Evolutionary conservation across 352 stramenopile species (phyloP), one percentile per base, ranked within the genome.

Genomic region (Globisporangium camurandrum): DNA sequence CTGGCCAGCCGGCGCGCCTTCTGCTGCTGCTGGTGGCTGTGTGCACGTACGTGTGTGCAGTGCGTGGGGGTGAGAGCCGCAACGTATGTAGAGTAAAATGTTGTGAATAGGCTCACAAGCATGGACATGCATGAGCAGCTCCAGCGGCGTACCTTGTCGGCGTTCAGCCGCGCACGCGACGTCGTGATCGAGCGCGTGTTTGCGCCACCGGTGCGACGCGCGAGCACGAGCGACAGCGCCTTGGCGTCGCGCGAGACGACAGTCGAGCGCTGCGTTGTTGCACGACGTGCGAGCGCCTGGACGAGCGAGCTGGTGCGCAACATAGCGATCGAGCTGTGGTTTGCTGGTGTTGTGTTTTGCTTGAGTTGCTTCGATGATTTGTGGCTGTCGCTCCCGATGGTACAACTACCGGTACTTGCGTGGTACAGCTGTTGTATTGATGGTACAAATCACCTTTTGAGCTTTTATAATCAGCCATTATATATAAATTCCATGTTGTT

Each of bases 91-190:
- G 16, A 16, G 36, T 14, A 19, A 41, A 17, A 4, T 19, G 9
- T 20, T 19, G 33, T 38, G 3, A 11, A 38, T 12, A 34, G 1
- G 1, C 33, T 20, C 33, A 20, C 33, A 20, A 17, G 12, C 23
- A 33, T 12, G 30, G 39, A 51, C 19, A 30, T 9, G 11, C 36
- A n/a, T 39, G n/a, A 26, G 23, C 37, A 30, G 36, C 19, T 28
- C 3, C 41, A 48, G 9, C 20, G 2, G n/a, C 42, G 6, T 5
- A 87, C 75, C 68, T 87, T 87, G 16, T 87, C 75, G n/a, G 70
- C 51, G 36, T 62, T 62, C 34, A 83, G 52, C 44, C 68, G 66
- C 37, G 64, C 69, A 34, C 75, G 75, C 28, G 72, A 66, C 31
- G 66, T 72, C 39, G 66, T 65, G 53, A 87, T 61, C 30, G 36